Evolutionary conservation across 345 rosid genomes (phyloP).

Genomic region (Sonneratia alba): DNA sequence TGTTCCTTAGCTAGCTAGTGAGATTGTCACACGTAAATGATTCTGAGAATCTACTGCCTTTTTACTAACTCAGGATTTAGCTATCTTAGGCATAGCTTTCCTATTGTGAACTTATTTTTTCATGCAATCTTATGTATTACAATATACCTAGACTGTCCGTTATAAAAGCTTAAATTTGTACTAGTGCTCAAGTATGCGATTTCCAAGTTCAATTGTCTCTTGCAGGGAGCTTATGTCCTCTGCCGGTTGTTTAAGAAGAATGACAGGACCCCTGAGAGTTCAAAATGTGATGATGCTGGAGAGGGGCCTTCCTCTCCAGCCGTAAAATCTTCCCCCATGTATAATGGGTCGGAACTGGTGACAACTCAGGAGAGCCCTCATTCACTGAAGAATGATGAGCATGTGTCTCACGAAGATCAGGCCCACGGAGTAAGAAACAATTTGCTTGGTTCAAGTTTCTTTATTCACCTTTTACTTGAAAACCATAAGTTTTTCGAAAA

Average conservation of each 20-base stretch:
- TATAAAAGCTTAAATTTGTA: not conserved
- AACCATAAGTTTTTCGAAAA: not conserved
- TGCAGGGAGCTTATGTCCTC: conserved; percentile 37
- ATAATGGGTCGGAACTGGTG: conserved; percentile 11
- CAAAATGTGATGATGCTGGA: conserved; percentile 16
- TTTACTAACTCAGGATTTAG: not conserved
- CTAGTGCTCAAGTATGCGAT: not conserved
- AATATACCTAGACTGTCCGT: too few species aligned
- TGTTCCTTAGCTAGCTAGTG: not conserved
- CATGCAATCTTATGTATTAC: too few species aligned
- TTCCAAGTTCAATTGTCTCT: not conserved
- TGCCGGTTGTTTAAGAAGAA: conserved; percentile 34
- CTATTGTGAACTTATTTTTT: not conserved
- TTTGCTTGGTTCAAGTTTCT: not conserved
- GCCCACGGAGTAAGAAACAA: not conserved
- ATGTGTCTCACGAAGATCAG: not conserved
- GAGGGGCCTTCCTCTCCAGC: conserved; percentile 14
- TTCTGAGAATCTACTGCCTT: not conserved
- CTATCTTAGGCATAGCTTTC: not conserved
- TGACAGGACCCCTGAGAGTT: conserved; percentile 15
- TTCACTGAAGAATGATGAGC: not conserved
- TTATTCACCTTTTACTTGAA: not conserved
- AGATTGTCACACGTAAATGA: not conserved
- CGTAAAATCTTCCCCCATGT: conserved; percentile 20
- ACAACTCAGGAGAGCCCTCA: conserved; percentile 8